phyloP scores from a whole-genome alignment of 768 basidiomycete genomes.

The Boletus rubropictus region DNA sequence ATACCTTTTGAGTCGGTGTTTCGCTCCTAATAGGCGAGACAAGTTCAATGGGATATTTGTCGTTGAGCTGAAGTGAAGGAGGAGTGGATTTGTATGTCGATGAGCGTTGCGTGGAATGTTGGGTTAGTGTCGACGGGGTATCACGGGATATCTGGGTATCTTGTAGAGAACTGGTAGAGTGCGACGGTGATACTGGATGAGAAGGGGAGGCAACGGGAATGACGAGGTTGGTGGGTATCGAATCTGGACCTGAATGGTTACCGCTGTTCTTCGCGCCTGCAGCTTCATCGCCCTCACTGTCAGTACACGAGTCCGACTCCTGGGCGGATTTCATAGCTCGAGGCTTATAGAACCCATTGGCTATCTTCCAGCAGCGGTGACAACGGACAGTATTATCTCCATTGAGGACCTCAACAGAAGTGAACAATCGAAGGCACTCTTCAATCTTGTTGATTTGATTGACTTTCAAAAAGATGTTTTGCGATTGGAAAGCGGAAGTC shows the following conservation, averaged over 20 bases:
- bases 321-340: slow-evolving; percentile 16
- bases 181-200: slow-evolving; percentile 13
- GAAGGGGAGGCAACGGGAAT: slow-evolving; percentile 2
- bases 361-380: slow-evolving; percentile 89
- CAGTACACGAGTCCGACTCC: slow-evolving; percentile 27
- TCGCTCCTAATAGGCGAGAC: slow-evolving; percentile 11
- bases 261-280: slow-evolving; percentile 20
- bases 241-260: slow-evolving; percentile 5
- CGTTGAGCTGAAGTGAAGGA: slow-evolving; percentile 28
- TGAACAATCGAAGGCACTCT: slow-evolving; percentile 83
- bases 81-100: slow-evolving; percentile 18
- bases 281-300: slow-evolving; percentile 31
- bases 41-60: slow-evolving; percentile 17
- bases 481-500: slow-evolving; percentile 15
- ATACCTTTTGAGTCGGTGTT: slow-evolving; percentile 32
- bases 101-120: slow-evolving; percentile 4
- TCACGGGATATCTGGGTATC: slow-evolving; percentile 27
- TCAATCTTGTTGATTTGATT: slow-evolving; percentile 36
- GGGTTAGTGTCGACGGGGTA: slow-evolving; percentile 17
- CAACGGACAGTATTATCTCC: slow-evolving; percentile 95
- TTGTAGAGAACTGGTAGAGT: slow-evolving; percentile 37
- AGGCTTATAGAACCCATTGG: slow-evolving; percentile 54
- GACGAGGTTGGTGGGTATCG: slow-evolving; percentile 27
- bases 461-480: slow-evolving; percentile 26
- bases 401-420: slow-evolving; percentile 87